Conservation (phyloP, 768 basidiomycete genomes). For the Obba rivulosa region DNA sequence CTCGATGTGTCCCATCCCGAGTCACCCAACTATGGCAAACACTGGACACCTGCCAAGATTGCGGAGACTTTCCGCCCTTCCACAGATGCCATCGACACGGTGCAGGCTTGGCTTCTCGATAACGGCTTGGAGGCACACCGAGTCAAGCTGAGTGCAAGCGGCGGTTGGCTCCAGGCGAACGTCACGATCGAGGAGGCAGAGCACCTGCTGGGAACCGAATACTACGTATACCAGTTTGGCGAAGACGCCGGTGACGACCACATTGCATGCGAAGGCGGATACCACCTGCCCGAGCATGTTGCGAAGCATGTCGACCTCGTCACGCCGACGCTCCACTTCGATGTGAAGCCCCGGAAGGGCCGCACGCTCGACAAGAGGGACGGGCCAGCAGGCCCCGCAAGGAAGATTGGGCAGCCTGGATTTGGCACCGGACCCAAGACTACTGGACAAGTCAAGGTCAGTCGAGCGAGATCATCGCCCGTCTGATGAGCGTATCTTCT, state of each 20-base stretch:
- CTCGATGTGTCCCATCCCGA: constrained; percentile 45
- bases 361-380: background rate
- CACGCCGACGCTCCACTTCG: constrained; percentile 70
- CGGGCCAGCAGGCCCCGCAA: constrained; percentile 5
- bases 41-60: constrained; percentile 41
- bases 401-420: constrained; percentile 3
- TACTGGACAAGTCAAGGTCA: constrained; percentile 1
- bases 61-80: constrained; percentile 42
- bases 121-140: constrained; percentile 35
- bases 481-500: background rate
- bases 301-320: constrained; percentile 59
- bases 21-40: constrained; percentile 44
- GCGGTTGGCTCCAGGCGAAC: constrained; percentile 40
- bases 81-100: constrained; percentile 34
- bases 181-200: constrained; percentile 40
- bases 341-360: constrained; percentile 31
- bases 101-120: constrained; percentile 38
- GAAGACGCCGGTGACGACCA: constrained; percentile 44
- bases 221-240: constrained; percentile 43
- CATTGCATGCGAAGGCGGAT: constrained; percentile 54
- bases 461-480: background rate
- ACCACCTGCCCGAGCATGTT: constrained; percentile 57
- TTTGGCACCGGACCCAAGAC: constrained; percentile 6
- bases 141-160: constrained; percentile 33
- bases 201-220: constrained; percentile 40